These are phyloP conservation scores for Apodospora peruviana DNA, from an alignment of 495 filamentous ascomycete genomes.

Conservation along the genomic window DNA sequence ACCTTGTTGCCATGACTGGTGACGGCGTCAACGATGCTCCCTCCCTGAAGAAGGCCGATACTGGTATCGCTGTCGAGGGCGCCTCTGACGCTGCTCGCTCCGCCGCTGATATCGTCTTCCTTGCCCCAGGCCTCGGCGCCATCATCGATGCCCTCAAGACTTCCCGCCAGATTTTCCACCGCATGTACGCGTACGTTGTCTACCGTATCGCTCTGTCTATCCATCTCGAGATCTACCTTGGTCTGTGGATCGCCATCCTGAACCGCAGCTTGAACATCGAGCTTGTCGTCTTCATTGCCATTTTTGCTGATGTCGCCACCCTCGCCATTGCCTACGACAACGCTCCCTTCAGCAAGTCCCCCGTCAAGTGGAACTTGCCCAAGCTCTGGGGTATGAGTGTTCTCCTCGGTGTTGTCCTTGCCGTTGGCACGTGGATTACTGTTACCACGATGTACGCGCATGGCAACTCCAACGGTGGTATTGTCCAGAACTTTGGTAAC, in stretches of 20 bases:
- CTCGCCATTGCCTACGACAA: constrained; percentile 92
- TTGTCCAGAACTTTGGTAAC: constrained; percentile 81
- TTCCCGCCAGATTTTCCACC: constrained; percentile 92
- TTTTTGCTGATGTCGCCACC: constrained; percentile 91
- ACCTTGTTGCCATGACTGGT: constrained; percentile 96
- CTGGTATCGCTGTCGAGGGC: constrained; percentile 90
- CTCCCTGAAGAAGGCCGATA: constrained; percentile 93
- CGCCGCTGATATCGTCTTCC: constrained; percentile 90
- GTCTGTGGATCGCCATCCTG: constrained; percentile 82
- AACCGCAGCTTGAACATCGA: constrained; percentile 80
- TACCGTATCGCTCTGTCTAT: constrained; percentile 93
- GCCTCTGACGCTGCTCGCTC: constrained; percentile 88
- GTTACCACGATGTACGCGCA: constrained; percentile 69
- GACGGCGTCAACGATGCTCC: constrained; percentile 98
- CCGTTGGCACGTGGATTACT: constrained; percentile 77
- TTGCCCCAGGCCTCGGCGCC: constrained; percentile 82
- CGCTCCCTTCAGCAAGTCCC: constrained; percentile 76
- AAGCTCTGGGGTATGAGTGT: constrained; percentile 90
- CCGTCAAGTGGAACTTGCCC: constrained; percentile 91
- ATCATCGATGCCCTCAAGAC: constrained; percentile 93
- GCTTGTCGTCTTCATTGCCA: constrained; percentile 86
- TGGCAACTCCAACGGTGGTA: constrained; percentile 64
- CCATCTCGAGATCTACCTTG: constrained; percentile 84
- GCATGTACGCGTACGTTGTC: constrained; percentile 94
- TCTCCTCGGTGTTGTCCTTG: constrained; percentile 73